Evolutionary conservation across 139 green algal genomes (phyloP).

Genomic region (Astrephomene gubernaculifera): DNA sequence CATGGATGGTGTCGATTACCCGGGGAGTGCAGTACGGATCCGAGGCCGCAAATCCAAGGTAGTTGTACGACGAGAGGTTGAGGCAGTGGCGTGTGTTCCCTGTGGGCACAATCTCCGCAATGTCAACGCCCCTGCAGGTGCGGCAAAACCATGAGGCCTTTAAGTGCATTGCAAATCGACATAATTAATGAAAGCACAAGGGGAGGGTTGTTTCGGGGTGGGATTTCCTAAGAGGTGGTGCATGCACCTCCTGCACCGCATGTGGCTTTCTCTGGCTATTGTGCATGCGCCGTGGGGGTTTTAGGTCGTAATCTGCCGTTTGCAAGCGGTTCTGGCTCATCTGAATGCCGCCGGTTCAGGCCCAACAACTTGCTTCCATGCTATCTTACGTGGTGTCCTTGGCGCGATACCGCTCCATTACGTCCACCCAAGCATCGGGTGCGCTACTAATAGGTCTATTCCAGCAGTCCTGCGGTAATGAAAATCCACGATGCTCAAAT

Average conservation of each 20-base stretch:
- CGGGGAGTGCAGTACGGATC: slow-evolving; percentile 96
- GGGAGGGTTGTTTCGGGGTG: too few relatives aligned
- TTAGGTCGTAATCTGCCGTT: too few relatives aligned
- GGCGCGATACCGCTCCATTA: slow-evolving; percentile 84
- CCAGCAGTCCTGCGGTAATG: slow-evolving; percentile 91
- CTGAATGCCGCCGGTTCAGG: too few relatives aligned
- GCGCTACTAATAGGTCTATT: slow-evolving; percentile 95
- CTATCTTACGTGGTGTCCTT: slow-evolving; percentile 48
- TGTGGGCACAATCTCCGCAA: slow-evolving; percentile 73
- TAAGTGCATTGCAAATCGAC: neutral
- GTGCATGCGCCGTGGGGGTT: too few relatives aligned
- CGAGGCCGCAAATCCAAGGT: slow-evolving; percentile 95
- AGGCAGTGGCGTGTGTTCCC: slow-evolving; percentile 77
- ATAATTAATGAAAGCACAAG: too few relatives aligned
- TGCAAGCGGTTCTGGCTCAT: too few relatives aligned
- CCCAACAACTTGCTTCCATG: too few relatives aligned
- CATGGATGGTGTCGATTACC: slow-evolving; percentile 76
- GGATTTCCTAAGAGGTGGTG: too few relatives aligned
- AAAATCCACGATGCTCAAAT: too few relatives aligned
- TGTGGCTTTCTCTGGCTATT: too few relatives aligned
- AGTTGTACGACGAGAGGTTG: slow-evolving; percentile 99
- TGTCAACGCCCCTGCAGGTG: slow-evolving; percentile 9
- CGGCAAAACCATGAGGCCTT: neutral
- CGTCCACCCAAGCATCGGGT: slow-evolving; percentile 91
- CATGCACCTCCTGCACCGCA: too few relatives aligned